Base-by-base conservation (phyloP, 768 basidiomycete genomes). In the Suillus americanus region DNA sequence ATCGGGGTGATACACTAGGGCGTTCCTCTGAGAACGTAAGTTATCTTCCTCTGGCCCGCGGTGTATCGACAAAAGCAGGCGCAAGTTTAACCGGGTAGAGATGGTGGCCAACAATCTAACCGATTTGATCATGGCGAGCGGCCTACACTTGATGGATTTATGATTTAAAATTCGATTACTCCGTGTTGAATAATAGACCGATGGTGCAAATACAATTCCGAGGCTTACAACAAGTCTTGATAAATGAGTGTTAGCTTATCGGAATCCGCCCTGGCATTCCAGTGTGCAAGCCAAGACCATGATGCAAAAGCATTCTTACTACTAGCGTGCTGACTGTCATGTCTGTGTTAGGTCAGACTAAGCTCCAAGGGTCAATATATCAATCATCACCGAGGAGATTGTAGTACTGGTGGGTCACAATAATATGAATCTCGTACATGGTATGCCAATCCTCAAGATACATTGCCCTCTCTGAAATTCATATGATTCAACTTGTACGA, bases 341-440 rank as follows among this genome's bases (percentile, higher is more conserved):
- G 48, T 25, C 23, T 50, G 46, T 23, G 20, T 23, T 25, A 25
- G 23, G 25, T n/a, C 10, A 45, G 43, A n/a, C 20, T 4, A 16
- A 20, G 30, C 7, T 38, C 37, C 37, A 40, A 57, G 37, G 9
- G 33, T 33, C 33, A 33, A 33, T 33, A 33, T 33, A 5, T 33
- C 5, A 33, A 33, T 40, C 40, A 59, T 59, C 41, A 28, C 57
- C 57, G 57, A 59, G 57, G 57, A 59, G 57, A 59, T 59, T 20
- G 40, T 28, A 9, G 16, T 18, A 20, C 8, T 18, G 10, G 56
- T 16, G 8, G 23, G 28, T 30, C 7, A 20, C 40, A 28, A 20
- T 20, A 20, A 18, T 40, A 59, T 41, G 40, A 59, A 59, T 59
- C 18, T 59, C 57, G 40, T 59, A 59, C 38, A 18, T 28, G 57